A percentile compares a stretch with the other conserved stretches of the same genome.
phyloP scores from a whole-genome alignment of 768 basidiomycete genomes.

The Neoboletus magnificus region DNA sequence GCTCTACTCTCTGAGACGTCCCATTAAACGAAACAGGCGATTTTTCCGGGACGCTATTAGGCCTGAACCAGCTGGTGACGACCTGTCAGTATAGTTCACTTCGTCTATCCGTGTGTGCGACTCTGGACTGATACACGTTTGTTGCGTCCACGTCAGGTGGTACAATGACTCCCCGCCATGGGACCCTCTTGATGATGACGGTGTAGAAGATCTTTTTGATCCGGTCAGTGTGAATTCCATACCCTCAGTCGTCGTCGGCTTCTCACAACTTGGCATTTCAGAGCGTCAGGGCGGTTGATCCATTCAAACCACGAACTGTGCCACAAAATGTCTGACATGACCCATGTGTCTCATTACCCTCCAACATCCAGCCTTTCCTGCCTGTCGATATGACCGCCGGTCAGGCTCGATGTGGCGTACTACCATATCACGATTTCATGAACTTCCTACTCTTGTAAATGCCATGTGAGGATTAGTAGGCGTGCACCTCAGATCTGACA shows the following conservation, averaged over 20 bases:
- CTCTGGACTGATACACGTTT: background rate
- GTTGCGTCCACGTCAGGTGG: conserved; percentile 16
- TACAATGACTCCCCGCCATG: conserved; percentile 17
- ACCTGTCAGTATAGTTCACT: conserved; percentile 14
- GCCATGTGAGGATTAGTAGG: background rate
- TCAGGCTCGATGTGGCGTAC: background rate
- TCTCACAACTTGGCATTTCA: conserved; percentile 3
- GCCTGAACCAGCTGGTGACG: conserved; percentile 13
- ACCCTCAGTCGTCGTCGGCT: background rate
- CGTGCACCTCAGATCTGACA: background rate
- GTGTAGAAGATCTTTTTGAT: conserved; percentile 19
- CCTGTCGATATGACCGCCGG: background rate
- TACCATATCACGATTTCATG: background rate
- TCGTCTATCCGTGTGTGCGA: background rate
- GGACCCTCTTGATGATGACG: conserved; percentile 28
- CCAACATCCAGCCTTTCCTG: background rate
- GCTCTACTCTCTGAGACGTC: conserved; percentile 18
- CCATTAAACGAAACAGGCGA: conserved; percentile 2
- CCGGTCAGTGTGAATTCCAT: conserved; percentile 8
- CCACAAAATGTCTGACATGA: background rate
- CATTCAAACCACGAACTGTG: conserved; percentile 1
- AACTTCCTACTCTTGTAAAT: background rate
- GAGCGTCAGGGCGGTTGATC: conserved; percentile 6
- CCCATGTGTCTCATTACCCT: too few species aligned
- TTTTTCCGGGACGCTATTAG: conserved; percentile 15